Evolutionary conservation across 768 basidiomycete species (phyloP), one percentile per base, ranked within the genome.

Genomic region (Suillus cothurnatus): DNA sequence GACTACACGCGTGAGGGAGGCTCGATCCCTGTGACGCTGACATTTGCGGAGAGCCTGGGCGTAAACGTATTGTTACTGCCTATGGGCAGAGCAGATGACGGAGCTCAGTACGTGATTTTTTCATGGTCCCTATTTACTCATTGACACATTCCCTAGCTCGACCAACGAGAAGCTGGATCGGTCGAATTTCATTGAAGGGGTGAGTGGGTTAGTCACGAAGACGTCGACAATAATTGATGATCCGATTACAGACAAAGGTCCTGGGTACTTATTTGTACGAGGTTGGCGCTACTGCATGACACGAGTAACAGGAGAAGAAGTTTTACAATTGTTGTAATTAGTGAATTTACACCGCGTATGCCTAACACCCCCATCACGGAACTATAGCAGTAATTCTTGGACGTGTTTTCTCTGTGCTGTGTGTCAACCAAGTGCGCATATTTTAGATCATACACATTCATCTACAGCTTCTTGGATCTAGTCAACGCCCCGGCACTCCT

Each of bases 121-220:
- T 36, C 14, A 32, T 53, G 50, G 14, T 32, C 39, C 15, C 31
- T 45, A 19, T 58, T 31, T 56, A 41, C 43, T 59, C 47, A 39
- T 41, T 34, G 57, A 4, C 47, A 6, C 17, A 15, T 15, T 45
- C 39, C 63, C 3, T 67, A 93, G 93, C 78, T 94, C 92, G 61
- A 95, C 92, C 14, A 96, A 97, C 76, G 97, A 98, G 84, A 99
- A 99, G 78, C 81, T 99, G 61, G 95, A 99, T 78, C 81, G 81
- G 61, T 88, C 87, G 57, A 99, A 99, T 81, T 97, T 90, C 78
- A 90, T 97, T 66, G 80, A 93, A 76, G 92, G 90, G 72, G 93
- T 91, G 77, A 75, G 88, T 73, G 21, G 55, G 23, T 62, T 19
- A 15, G 34, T 62, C n/a, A 61, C 2, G 21, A 31, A 39, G 62